Evolutionary conservation across 1,284 basidiomycete genomes (phyloP).

Genomic region (Chondrostereum purpureum): DNA sequence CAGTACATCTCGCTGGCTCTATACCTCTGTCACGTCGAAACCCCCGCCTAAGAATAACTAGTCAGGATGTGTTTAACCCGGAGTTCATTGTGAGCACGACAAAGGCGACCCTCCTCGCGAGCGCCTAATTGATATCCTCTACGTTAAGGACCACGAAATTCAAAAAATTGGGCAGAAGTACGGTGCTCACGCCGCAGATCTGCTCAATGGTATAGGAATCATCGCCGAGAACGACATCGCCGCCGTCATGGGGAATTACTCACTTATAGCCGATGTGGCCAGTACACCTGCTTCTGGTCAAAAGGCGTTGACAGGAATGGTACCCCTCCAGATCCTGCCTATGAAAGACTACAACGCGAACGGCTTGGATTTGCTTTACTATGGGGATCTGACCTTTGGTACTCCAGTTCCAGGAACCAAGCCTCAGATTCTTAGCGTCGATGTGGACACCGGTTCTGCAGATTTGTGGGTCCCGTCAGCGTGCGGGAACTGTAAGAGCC

Average conservation of each 20-base stretch:
- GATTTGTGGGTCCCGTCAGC: slow-evolving; percentile 47
- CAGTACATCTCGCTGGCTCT: neutral
- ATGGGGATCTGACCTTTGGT: slow-evolving; percentile 25
- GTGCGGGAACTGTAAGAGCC: slow-evolving; percentile 32
- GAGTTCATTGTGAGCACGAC: neutral
- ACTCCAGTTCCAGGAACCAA: slow-evolving; percentile 40
- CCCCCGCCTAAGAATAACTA: neutral
- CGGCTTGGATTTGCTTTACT: slow-evolving; percentile 43
- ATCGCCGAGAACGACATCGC: neutral
- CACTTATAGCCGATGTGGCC: neutral
- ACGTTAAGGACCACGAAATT: neutral
- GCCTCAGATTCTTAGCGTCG: slow-evolving; percentile 36
- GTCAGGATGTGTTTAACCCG: neutral
- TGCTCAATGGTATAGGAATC: neutral
- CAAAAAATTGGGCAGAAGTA: neutral
- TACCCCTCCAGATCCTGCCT: slow-evolving; percentile 19
- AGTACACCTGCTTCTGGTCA: neutral
- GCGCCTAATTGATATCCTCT: too few relatives aligned
- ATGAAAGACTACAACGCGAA: slow-evolving; percentile 33
- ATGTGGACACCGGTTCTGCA: slow-evolving; percentile 56
- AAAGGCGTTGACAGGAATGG: neutral
- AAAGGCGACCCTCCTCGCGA: too few relatives aligned
- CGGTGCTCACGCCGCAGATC: neutral
- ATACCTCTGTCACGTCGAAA: neutral
- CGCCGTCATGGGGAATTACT: neutral